Base-by-base conservation (phyloP, 2,329 filamentous ascomycete species). In the Colletotrichum liriopes region DNA sequence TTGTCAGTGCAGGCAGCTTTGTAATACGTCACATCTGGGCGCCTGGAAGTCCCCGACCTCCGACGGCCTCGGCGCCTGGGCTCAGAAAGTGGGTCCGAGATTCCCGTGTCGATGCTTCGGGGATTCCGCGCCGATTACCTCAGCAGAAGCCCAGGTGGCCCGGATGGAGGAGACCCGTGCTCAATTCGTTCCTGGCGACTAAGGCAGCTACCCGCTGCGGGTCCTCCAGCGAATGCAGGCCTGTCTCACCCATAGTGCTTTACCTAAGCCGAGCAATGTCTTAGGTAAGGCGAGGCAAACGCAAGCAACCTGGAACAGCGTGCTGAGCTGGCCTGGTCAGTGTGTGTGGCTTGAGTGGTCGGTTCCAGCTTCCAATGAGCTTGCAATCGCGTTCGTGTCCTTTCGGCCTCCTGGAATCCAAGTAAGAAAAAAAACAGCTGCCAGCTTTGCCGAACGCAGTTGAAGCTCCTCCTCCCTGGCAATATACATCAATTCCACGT, bases 11-110 rank as follows among this genome's bases (percentile, higher is more conserved):
- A 69, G 68, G 75, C 75, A 82, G 82, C 82, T 84, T 84, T 82
- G 82, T 84, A 84, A 84, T 84, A 79, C 81, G 79, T 80, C 79
- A 79, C 67, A n/a, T 51, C 64, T 49, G n/a, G 39, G 52, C 20
- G 20, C 29, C 39, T 60, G 43, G 55, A 35, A 23, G 37, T 35
- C 14, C 65, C 65, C 23, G 65, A 23, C 37, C 37, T 67, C 56
- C 56, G 58, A 54, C 29, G 45, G 58, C 26, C 20, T 54, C 45
- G 52, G 43, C 45, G 47, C 45, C 39, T 43, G 51, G 65, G 51
- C 12, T 51, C 8, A 26, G 23, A 11, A 26, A 37, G 58, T 69
- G 69, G 69, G 43, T 52, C 62, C 35, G 32, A 23, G 18, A 61
- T 29, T 18, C 14, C 20, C 26, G 29, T 29, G 52, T 58, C n/a